Evolutionary conservation across 768 basidiomycete genomes (phyloP).

Genomic region (Hericium erinaceus): DNA sequence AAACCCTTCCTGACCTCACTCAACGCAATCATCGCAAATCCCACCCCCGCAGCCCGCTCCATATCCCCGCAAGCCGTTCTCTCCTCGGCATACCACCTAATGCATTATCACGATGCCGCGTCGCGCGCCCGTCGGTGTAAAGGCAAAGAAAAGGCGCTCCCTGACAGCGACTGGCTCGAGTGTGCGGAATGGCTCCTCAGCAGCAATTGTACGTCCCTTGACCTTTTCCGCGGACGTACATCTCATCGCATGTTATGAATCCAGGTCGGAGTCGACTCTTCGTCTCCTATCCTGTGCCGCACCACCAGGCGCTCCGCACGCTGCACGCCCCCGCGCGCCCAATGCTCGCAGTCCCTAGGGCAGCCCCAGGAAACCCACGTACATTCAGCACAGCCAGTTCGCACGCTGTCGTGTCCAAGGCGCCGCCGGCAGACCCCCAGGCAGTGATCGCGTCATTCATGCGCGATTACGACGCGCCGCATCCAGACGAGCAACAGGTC

Average conservation of each 20-base stretch:
- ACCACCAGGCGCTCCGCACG: no score
- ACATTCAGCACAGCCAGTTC: no score
- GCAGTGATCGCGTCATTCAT: no score
- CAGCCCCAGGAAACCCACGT: no score
- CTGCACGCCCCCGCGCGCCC: no score
- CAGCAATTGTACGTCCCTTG: constrained; percentile 6
- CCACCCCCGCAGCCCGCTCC: constrained; percentile 5
- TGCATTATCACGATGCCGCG: not conserved
- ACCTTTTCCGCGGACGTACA: not conserved
- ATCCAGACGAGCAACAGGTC: not conserved
- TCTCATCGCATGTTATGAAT: not conserved
- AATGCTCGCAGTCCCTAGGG: no score
- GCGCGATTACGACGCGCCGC: no score
- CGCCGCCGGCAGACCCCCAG: no score
- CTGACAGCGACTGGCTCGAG: constrained; percentile 4
- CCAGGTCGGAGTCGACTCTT: not conserved
- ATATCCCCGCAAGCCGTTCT: not conserved
- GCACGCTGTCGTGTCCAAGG: no score
- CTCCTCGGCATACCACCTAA: not conserved
- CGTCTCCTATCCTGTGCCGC: not conserved
- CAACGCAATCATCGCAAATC: constrained; percentile 9
- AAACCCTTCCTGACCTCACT: constrained; percentile 7
- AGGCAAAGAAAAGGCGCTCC: constrained; percentile 10
- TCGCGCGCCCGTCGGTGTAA: constrained; percentile 4
- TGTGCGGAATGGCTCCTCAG: constrained; percentile 6